phyloP scores from a whole-genome alignment of 441 rosid genomes.

The Arabidopsis lyrata region DNA sequence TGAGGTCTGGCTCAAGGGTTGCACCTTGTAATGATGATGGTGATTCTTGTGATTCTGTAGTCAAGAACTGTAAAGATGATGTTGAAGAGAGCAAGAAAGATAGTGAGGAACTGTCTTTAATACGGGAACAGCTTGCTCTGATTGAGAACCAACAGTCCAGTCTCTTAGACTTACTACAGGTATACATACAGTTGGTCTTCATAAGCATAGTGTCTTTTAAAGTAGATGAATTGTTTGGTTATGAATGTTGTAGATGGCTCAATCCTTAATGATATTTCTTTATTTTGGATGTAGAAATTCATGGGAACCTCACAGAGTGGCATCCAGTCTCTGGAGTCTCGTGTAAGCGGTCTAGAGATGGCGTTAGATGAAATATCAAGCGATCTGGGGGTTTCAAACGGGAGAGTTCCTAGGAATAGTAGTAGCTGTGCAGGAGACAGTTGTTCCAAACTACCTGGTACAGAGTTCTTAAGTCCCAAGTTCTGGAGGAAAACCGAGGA shows the following conservation, averaged over 20 bases:
- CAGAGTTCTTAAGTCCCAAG: constrained; percentile 79
- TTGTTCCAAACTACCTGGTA: constrained; percentile 77
- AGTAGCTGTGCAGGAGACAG: constrained; percentile 46
- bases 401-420: constrained; percentile 59
- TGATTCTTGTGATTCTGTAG: constrained; percentile 47
- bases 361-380: constrained; percentile 87
- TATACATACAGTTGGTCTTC: constrained; percentile 38
- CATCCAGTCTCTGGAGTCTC: constrained; percentile 76
- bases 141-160: constrained; percentile 89
- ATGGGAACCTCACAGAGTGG: constrained; percentile 94
- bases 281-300: constrained; percentile 68
- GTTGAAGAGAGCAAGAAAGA: constrained; percentile 62
- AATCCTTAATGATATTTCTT: constrained; percentile 11
- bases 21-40: constrained; percentile 70
- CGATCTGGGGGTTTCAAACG: constrained; percentile 77
- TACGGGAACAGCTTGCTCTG: constrained; percentile 78
- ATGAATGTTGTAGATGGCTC: constrained; percentile 11
- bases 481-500: constrained; percentile 83
- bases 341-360: constrained; percentile 88
- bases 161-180: constrained; percentile 87
- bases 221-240: constrained; percentile 20
- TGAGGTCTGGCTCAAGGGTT: constrained; percentile 72
- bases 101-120: constrained; percentile 70
- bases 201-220: not conserved
- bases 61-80: constrained; percentile 48